phyloP scores from a whole-genome alignment of 148 eudicot genomes.

The Spergularia bocconei region DNA sequence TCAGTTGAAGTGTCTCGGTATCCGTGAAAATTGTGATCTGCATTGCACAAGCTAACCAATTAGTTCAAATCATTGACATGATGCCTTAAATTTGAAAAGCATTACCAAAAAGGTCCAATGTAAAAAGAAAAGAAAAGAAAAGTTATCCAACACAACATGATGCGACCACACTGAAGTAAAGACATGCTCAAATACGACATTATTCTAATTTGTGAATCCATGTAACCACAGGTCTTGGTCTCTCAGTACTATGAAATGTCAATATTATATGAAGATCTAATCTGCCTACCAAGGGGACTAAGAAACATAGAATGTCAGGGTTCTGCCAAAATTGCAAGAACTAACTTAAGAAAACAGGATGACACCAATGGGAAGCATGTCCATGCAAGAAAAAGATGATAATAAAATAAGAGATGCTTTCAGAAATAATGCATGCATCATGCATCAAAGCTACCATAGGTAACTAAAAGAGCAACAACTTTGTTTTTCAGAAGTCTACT shows the following conservation, averaged over 20 bases:
- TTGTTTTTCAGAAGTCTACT: no score
- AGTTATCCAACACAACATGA: not conserved
- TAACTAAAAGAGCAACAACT: not conserved
- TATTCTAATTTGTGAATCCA: not conserved
- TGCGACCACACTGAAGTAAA: not conserved
- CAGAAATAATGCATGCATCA: not conserved
- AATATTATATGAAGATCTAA: not conserved
- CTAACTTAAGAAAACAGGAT: not conserved
- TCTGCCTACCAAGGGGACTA: not conserved
- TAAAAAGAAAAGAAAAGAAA: not conserved
- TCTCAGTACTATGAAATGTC: not conserved
- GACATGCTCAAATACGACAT: not conserved
- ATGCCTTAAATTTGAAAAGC: not conserved
- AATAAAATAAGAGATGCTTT: not conserved
- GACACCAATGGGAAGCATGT: not conserved
- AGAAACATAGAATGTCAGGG: not conserved
- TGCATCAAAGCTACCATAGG: not conserved
- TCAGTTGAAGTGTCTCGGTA: conserved; percentile 55
- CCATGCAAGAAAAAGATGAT: not conserved
- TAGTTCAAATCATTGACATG: conserved; percentile 13
- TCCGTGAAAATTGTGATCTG: conserved; percentile 83
- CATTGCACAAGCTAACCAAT: conserved; percentile 23
- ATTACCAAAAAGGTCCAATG: not conserved
- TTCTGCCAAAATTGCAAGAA: not conserved
- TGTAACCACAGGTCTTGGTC: not conserved